Conservation (phyloP, 768 basidiomycete species). For the Clavaria fumosa region DNA sequence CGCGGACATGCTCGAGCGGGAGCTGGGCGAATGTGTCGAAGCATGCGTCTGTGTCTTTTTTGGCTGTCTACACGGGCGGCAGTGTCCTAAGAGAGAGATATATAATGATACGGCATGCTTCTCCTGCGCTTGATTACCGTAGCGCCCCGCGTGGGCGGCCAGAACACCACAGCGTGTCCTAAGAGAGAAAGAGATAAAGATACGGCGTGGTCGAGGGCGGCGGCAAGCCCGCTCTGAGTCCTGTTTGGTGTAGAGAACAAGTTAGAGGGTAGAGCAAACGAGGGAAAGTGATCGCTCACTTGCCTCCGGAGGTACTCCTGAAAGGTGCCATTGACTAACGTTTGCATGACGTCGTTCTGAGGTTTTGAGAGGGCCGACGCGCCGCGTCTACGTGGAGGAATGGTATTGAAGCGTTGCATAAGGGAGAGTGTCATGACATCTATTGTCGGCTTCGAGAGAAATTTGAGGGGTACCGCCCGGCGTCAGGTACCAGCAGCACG, state of each 20-base stretch:
- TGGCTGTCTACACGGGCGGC: conserved; percentile 56
- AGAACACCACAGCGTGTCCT: conserved; percentile 79
- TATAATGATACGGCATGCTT: conserved; percentile 17
- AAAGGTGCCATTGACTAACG: conserved; percentile 72
- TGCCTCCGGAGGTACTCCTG: conserved; percentile 79
- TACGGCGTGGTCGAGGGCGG: conserved; percentile 54
- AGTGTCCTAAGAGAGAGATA: conserved; percentile 41
- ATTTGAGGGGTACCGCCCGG: conserved; percentile 27
- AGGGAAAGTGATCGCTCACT: not conserved
- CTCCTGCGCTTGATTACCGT: conserved; percentile 4
- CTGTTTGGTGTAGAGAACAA: conserved; percentile 22
- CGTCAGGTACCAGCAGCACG: not conserved
- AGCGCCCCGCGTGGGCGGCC: conserved; percentile 30
- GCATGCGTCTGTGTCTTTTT: conserved; percentile 56
- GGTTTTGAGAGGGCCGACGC: not conserved
- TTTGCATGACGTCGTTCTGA: conserved; percentile 24
- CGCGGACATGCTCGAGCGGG: conserved; percentile 40
- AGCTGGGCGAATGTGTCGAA: conserved; percentile 51
- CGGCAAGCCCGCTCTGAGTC: conserved; percentile 51
- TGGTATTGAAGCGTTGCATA: conserved; percentile 64
- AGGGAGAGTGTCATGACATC: conserved; percentile 66
- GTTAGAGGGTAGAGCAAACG: not conserved
- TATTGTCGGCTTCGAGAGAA: conserved; percentile 45
- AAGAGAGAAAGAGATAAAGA: conserved; percentile 69
- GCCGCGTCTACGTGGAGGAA: conserved; percentile 8